phyloP scores from a whole-genome alignment of 352 stramenopile species.

The Pythium utonaiense region DNA sequence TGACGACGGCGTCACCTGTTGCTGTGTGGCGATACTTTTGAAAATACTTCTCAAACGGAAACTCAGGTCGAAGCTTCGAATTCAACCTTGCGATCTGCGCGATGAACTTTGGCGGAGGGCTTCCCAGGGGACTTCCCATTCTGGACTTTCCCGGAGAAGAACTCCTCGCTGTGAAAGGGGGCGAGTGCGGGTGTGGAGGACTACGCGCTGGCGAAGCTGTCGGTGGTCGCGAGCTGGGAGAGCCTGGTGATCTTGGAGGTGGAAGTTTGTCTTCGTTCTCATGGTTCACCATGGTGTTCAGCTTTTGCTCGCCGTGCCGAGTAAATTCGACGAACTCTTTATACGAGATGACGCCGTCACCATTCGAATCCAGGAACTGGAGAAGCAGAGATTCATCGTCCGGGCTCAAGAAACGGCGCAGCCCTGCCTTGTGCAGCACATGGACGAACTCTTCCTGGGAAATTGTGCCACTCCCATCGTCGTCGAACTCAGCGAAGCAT shows the following conservation, averaged over 20 bases:
- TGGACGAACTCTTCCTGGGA: conserved; percentile 62
- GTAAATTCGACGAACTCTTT: conserved; percentile 68
- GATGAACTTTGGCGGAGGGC: conserved; percentile 6
- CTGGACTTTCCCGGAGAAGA: conserved; percentile 2
- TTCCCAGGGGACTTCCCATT: not conserved
- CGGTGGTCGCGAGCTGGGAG: not conserved
- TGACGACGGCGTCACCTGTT: conserved; percentile 34
- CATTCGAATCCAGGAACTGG: conserved; percentile 65
- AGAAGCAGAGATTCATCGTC: conserved; percentile 65
- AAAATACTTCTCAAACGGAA: conserved; percentile 79
- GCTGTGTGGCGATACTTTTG: conserved; percentile 47
- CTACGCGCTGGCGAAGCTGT: conserved; percentile 8
- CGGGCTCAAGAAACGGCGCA: conserved; percentile 52
- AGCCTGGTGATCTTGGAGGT: not conserved
- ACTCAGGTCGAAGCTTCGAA: conserved; percentile 36
- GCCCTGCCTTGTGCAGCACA: conserved; percentile 57
- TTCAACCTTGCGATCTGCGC: conserved; percentile 50
- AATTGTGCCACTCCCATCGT: conserved; percentile 48
- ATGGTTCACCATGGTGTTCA: conserved; percentile 26
- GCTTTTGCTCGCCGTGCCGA: conserved; percentile 35
- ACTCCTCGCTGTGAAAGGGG: conserved; percentile 9
- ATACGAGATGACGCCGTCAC: conserved; percentile 57
- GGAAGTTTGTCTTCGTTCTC: not conserved
- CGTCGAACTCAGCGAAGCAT: conserved; percentile 57
- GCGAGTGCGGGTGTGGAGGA: conserved; percentile 5